Evolutionary conservation across 148 eudicot species (phyloP), one percentile per base, ranked within the genome.

Genomic region (Spergularia bocconei): DNA sequence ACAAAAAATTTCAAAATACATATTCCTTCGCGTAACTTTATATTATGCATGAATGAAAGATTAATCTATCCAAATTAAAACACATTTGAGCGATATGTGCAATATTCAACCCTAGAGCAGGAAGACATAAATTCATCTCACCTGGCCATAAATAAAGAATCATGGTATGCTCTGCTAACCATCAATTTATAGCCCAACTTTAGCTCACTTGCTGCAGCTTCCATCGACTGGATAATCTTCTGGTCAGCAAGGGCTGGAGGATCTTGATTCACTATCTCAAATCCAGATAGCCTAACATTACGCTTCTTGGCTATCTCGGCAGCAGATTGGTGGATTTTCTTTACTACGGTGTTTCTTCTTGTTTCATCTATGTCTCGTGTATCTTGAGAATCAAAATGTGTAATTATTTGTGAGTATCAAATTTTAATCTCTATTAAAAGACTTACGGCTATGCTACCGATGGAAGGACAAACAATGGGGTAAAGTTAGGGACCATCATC

Each of bases 111-210:
- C 47, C 69, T 2, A 65, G 48, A 65, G 13, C 17, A 3, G 47
- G 23, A 33, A 73, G 67, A 67, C 13, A 65, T 13, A 11, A 57
- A 1, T 9, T 5, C 16, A 47, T n/a, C 78, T 77, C 53, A 94
- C 98, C 98, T 92, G 82, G 98, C 98, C 98, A 95, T 95, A 81
- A 95, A 92, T 11, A 95, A 84, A 7, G 98, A 95, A 86, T 95
- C 98, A 55, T 95, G 98, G 81, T 95, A 95, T 55, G 98, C 98
- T 82, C 98, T 85, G 88, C 98, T 95, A 67, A 92, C 93, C 98
- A 95, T 95, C 82, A 85, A 81, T 81, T 92, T 92, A 80, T 90
- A 79, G 55, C 85, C 53, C 83, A 94, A 81, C 16, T 90, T 88
- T 15, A 94, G 85, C 83, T 91, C 93, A 68, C 75, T 76, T 6